Conservation (phyloP, 2,329 filamentous ascomycete species). For the Diaporthe sp. region DNA sequence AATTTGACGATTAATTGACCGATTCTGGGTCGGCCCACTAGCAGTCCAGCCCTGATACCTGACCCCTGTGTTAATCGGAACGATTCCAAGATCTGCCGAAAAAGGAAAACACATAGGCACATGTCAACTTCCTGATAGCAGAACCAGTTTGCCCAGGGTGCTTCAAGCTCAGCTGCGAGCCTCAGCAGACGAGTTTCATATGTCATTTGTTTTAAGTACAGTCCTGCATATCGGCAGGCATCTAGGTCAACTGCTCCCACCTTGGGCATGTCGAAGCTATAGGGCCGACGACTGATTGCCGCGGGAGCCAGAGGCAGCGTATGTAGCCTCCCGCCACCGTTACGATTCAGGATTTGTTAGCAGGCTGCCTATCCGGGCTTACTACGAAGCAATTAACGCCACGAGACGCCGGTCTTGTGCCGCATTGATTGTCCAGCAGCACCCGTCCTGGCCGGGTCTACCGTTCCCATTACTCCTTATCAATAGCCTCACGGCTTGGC, state of each 20-base stretch:
- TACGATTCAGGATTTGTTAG: slow-evolving; percentile 17
- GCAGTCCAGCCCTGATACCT: slow-evolving; percentile 13
- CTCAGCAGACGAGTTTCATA: slow-evolving; percentile 14
- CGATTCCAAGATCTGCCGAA: slow-evolving; percentile 24
- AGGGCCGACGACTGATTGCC: neutral
- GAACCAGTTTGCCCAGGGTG: neutral
- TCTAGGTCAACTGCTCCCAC: neutral
- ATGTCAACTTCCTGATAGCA: neutral
- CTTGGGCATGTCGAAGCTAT: neutral
- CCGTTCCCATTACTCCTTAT: slow-evolving; percentile 10
- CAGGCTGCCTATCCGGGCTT: slow-evolving; percentile 7
- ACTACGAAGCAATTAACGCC: slow-evolving; percentile 18
- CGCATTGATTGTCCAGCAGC: slow-evolving; percentile 18
- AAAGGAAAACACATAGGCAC: neutral
- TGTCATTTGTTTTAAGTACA: neutral
- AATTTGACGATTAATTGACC: slow-evolving; percentile 26
- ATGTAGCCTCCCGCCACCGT: slow-evolving; percentile 10
- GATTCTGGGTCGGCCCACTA: slow-evolving; percentile 4
- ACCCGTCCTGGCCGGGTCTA: slow-evolving; percentile 9
- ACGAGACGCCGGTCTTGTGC: slow-evolving; percentile 7
- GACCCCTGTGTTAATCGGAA: slow-evolving; percentile 19
- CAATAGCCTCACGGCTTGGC: slow-evolving; percentile 14
- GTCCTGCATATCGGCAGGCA: neutral
- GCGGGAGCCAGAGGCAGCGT: neutral
- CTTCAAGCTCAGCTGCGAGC: neutral